Base-by-base conservation (phyloP, 1,139 yeast genomes). In the Geotrichum fermentans region DNA sequence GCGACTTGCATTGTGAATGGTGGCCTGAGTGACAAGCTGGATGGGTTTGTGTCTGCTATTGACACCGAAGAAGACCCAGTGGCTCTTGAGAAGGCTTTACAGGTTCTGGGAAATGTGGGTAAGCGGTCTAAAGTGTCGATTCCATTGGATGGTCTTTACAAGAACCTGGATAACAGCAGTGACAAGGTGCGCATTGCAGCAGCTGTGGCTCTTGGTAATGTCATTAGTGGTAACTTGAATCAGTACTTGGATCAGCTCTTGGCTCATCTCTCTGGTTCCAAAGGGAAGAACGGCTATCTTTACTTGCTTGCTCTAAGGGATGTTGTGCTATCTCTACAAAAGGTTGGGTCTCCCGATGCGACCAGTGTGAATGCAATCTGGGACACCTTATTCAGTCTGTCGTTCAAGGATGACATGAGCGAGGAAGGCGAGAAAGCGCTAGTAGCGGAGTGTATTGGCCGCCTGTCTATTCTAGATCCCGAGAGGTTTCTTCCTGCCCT, bases 161-260 rank as follows among this genome's bases (percentile, higher is more conserved):
- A 57, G 2, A 60, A 53, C 57, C 71, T 41, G 32, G 56, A 56
- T 10, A 53, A 56, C 21, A 47, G 59, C 4, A 75, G 75, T 42
- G 78, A 73, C 16, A 62, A 64, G 5, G 62, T 75, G 8, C 71
- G 71, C 48, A 55, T 67, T 18, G 77, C 77, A 5, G 73, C 82
- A 0, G 77, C 84, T 0, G 72, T 73, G 42, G 71, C 84, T 0
- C 64, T 80, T 35, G 84, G 87, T 0, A 71, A 74, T 13, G 61
- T 78, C 26, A 71, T 75, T 6, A 67, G 74, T 10, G 65, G 67
- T 29, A 69, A 75, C 52, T 57, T 72, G 6, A 58, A 61, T 0
- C 55, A 54, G 2, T 70, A 73, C 52, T 59, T 77, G 20, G 64
- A 67, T 1, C 56, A 55, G 3, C 59, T 77, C 39, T 53, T 77